A percentile compares a stretch with the other conserved stretches of the same genome.
These are phyloP conservation scores for Populus trichocarpa DNA, from an alignment of 441 rosid genomes.

Conservation along the genomic window DNA sequence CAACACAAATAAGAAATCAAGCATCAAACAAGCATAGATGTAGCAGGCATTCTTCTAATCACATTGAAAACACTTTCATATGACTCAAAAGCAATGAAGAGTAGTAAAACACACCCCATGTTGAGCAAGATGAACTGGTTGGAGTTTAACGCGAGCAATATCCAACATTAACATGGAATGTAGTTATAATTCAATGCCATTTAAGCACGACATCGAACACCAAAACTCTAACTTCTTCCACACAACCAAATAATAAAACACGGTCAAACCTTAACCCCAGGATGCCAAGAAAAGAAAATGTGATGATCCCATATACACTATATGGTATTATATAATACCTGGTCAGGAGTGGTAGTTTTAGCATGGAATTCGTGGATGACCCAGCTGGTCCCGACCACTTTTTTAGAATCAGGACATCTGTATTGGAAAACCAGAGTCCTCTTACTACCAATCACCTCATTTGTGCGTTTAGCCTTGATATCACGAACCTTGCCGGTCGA, in stretches of 20 bases:
- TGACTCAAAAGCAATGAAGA: not conserved
- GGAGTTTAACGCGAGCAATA: not conserved
- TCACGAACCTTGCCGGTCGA: constrained; percentile 24
- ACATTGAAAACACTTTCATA: not conserved
- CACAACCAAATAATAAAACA: not conserved
- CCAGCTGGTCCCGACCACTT: constrained; percentile 27
- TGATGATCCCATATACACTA: not conserved
- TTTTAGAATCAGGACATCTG: constrained; percentile 2
- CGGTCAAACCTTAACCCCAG: not conserved
- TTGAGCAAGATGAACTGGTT: not conserved
- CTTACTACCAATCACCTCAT: constrained; percentile 23
- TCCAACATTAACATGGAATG: not conserved
- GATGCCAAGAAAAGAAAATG: not conserved
- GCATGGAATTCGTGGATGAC: constrained; percentile 35
- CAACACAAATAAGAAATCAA: not conserved
- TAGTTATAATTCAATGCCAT: not conserved
- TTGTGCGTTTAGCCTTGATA: not conserved
- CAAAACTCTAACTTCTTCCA: not conserved
- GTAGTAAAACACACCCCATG: not conserved
- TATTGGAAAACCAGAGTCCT: constrained; percentile 27
- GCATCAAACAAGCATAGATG: not conserved
- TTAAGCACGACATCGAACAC: not conserved
- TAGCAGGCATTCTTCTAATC: not conserved
- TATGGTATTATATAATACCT: constrained; percentile 10
- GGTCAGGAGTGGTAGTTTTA: not conserved